A percentile compares a stretch with the other conserved stretches of the same genome.
phyloP scores from a whole-genome alignment of 306 rosid genomes.

The Malus orientalis region DNA sequence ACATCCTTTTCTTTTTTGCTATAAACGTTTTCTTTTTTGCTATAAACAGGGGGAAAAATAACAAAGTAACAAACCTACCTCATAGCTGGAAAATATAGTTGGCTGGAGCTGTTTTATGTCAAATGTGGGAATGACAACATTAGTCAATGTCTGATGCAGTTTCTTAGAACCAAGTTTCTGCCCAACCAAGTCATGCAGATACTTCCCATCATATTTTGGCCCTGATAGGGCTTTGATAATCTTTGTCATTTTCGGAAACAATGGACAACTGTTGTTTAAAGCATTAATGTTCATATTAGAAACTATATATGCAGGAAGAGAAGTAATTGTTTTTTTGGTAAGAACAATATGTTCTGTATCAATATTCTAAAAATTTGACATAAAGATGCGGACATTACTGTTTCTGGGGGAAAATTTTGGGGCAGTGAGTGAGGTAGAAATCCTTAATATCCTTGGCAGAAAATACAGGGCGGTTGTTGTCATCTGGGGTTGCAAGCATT shows the following conservation, averaged over 20 bases:
- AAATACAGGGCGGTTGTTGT: constrained; percentile 49
- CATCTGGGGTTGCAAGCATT: constrained; percentile 50
- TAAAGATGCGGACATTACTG: constrained; percentile 4
- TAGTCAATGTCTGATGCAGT: constrained; percentile 38
- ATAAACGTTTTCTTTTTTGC: no score
- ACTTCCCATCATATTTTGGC: constrained; percentile 45
- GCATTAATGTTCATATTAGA: neutral
- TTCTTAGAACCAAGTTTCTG: constrained; percentile 25
- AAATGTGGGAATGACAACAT: constrained; percentile 31
- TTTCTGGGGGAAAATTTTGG: constrained; percentile 51
- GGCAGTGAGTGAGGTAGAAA: constrained; percentile 47
- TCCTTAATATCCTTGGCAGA: constrained; percentile 54
- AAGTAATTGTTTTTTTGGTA: no score
- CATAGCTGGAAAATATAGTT: constrained; percentile 43
- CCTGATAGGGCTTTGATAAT: constrained; percentile 19
- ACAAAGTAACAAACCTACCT: constrained; percentile 2
- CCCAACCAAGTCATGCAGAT: constrained; percentile 21
- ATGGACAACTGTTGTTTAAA: constrained; percentile 10
- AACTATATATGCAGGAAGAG: neutral
- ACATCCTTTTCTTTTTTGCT: neutral
- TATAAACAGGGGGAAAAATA: neutral
- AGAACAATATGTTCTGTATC: neutral
- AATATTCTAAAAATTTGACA: neutral
- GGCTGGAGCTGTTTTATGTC: constrained; percentile 35
- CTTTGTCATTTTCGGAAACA: constrained; percentile 10